Base-by-base conservation (phyloP, 2,329 filamentous ascomycete genomes). In the Cladorrhinum sp. region DNA sequence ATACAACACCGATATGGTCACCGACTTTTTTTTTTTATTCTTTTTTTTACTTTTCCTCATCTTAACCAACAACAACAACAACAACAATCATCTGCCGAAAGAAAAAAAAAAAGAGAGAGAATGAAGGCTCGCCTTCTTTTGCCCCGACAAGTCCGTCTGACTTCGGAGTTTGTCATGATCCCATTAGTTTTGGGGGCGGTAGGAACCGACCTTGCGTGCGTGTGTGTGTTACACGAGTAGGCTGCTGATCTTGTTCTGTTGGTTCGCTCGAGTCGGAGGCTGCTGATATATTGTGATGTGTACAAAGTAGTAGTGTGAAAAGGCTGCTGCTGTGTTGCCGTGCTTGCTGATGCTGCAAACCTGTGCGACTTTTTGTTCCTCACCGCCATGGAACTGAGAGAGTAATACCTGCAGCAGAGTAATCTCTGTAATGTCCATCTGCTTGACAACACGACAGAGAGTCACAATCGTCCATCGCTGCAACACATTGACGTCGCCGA, bases 201-300 rank as follows among this genome's bases (percentile, higher is more conserved):
- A 60, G 57, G 59, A 62, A 57, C 52, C 53, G 39, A 20, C 48
- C 28, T 46, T 9, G n/a, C n/a, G n/a, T n/a, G n/a, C n/a, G n/a
- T n/a, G n/a, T n/a, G n/a, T n/a, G 57, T 58, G 57, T 55, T 21
- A 62, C 61, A 33, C 54, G 36, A 50, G 20, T 54, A 57, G 57
- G 58, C 56, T 36, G 52, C 36, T 24, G 23, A 14, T 21, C 16
- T 52, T 3, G 21, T n/a, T n/a, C n/a, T 52, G 50, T 16, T 18
- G 10, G 50, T 52, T 10, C 49, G 48, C 21, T 42, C 36, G 36
- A n/a, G n/a, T n/a, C n/a, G 49, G 54, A 30, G 26, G 50, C 39
- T 55, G 28, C 39, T 28, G 51, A n/a, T n/a, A 56, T 18, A 49
- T 52, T 30, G 49, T 26, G 42, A 30, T 46, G 39, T 46, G 39